Evolutionary conservation across 768 basidiomycete species (phyloP), one percentile per base, ranked within the genome.

Genomic region (Amanita thiersii): DNA sequence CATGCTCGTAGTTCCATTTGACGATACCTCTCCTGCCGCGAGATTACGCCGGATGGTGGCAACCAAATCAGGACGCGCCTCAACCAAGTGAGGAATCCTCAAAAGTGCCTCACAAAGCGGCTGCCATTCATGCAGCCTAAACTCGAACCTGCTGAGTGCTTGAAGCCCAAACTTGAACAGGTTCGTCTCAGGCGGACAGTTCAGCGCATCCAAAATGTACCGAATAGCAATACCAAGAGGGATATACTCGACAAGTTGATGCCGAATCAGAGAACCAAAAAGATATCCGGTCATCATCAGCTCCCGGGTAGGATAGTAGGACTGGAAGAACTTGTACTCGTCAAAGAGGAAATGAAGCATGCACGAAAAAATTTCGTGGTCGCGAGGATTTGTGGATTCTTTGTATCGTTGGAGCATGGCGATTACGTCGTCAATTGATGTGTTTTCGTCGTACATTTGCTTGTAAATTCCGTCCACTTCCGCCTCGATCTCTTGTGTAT

Each of bases 341-440:
- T 98, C 96, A 64, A 99, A 97, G 32, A 99, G 77, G 71, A 96
- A 94, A 67, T 97, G 93, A 38, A 99, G 82, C 81, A 96, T 96
- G 77, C 92, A 97, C n/a, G 92, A 96, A 57, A 97, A 97, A 47
- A 96, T 79, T 63, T 98, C 91, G 58, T 94, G 90, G 52, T 97
- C 92, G 43, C 81, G 79, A 33, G 81, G 64, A 51, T 84, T 87
- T 23, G 76, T 71, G 21, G 92, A 93, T 37, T 74, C 77, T 56
- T 93, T 91, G 67, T 81, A 78, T 41, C 81, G 77, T 61, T 88
- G 85, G 19, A 99, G 79, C 64, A 91, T 80, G 19, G 75, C 65
- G 47, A 97, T 86, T 49, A 98, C 91, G 47, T 94, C 88, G 58
- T 98, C 94, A 53, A 98, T 90, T 43, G 88, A 76, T 42, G 90